A percentile compares a stretch with the other conserved stretches of the same genome.
phyloP scores from a whole-genome alignment of 1,284 basidiomycete genomes.

The Xerocomus cyaneibrunnescens region DNA sequence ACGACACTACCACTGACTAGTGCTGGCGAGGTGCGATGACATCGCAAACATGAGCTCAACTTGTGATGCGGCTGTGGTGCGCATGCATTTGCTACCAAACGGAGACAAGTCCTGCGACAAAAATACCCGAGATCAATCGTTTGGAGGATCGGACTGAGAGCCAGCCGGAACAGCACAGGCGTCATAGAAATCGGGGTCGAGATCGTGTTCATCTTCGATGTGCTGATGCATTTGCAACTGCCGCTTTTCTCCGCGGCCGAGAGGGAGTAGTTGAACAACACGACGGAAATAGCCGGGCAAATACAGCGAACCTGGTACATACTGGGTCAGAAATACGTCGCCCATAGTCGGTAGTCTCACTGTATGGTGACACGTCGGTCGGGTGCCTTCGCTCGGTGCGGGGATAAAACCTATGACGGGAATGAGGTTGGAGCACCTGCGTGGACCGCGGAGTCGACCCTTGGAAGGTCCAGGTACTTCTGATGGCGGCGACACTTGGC shows the following conservation, averaged over 20 bases:
- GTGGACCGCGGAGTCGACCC: not conserved
- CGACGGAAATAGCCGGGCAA: constrained; percentile 1
- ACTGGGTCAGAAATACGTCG: too few relatives aligned
- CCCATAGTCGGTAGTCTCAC: too few relatives aligned
- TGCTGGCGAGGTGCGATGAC: constrained; percentile 2
- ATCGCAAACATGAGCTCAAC: not conserved
- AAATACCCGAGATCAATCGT: constrained; percentile 11
- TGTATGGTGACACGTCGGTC: too few relatives aligned
- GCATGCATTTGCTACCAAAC: constrained; percentile 1
- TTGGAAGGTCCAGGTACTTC: constrained; percentile 4
- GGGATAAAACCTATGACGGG: not conserved
- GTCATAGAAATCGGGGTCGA: not conserved
- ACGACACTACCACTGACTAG: too few relatives aligned
- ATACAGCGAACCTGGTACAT: not conserved
- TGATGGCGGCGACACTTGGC: constrained; percentile 1
- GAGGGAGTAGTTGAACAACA: not conserved
- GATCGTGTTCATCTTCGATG: constrained; percentile 1
- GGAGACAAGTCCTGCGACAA: constrained; percentile 7
- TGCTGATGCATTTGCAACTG: not conserved
- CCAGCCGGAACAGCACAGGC: not conserved
- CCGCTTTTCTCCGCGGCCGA: constrained; percentile 8
- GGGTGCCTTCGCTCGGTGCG: not conserved
- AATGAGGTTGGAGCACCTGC: not conserved
- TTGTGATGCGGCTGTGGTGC: not conserved
- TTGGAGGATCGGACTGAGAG: not conserved